Evolutionary conservation across 2,329 filamentous ascomycete genomes (phyloP).

Genomic region (Daldinia sp.): DNA sequence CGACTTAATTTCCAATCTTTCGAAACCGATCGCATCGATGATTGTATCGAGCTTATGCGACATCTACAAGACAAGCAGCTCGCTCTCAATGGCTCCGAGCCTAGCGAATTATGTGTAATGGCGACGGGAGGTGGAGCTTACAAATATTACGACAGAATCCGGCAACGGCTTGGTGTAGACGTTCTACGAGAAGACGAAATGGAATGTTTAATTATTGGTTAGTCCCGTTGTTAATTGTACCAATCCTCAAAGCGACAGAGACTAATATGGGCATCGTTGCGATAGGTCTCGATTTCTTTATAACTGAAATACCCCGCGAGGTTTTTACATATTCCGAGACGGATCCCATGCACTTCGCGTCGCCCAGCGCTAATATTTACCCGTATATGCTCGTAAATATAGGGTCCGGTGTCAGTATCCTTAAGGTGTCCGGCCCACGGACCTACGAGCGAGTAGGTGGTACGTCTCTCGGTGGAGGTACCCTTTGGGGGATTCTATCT

Average conservation of each 20-base stretch:
- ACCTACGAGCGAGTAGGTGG: slow-evolving; percentile 92
- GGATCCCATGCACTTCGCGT: slow-evolving; percentile 89
- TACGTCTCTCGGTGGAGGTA: slow-evolving; percentile 95
- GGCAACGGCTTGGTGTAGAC: slow-evolving; percentile 84
- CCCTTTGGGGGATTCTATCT: slow-evolving; percentile 93
- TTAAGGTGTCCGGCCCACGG: slow-evolving; percentile 92
- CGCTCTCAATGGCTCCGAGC: slow-evolving; percentile 76
- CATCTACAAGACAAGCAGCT: slow-evolving; percentile 86
- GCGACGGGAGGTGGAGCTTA: slow-evolving; percentile 95
- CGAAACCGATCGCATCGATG: slow-evolving; percentile 93
- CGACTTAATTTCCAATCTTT: slow-evolving; percentile 95
- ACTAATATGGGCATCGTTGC: slow-evolving; percentile 37
- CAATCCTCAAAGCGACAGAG: neutral
- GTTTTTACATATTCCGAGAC: slow-evolving; percentile 96
- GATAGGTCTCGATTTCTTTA: slow-evolving; percentile 95
- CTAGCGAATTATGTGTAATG: slow-evolving; percentile 86
- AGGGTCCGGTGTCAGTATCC: slow-evolving; percentile 94
- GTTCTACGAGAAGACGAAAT: slow-evolving; percentile 96
- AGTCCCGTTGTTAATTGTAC: slow-evolving; percentile 40
- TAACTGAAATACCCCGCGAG: slow-evolving; percentile 95
- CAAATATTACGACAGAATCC: slow-evolving; percentile 95
- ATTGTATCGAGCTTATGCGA: slow-evolving; percentile 92
- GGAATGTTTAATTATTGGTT: slow-evolving; percentile 96
- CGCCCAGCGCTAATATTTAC: slow-evolving; percentile 84
- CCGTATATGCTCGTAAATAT: slow-evolving; percentile 99